Percentiles rank a stretch among this genome's conserved stretches.
These are phyloP conservation scores for Coemansia sp. DNA, from an alignment of 192 early-diverging fungal species.

Conservation along the genomic window DNA sequence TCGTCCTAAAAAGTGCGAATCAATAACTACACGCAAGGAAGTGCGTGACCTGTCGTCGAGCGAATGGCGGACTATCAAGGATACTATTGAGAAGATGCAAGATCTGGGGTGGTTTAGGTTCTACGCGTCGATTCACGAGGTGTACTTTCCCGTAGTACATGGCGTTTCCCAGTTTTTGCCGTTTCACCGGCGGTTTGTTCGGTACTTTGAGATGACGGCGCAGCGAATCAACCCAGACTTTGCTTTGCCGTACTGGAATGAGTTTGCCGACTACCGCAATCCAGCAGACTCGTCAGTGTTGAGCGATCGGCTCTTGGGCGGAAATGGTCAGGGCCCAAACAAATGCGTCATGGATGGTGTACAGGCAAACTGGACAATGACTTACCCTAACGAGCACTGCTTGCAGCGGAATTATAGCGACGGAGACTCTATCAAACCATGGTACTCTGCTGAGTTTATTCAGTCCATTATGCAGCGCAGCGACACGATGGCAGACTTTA, in stretches of 20 bases:
- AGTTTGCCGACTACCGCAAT: constrained; percentile 25
- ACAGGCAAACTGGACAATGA: constrained; percentile 24
- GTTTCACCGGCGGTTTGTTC: constrained; percentile 52
- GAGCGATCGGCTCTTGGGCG: constrained; percentile 16
- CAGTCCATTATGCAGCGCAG: constrained; percentile 31
- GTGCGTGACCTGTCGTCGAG: constrained; percentile 14
- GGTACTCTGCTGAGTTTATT: constrained; percentile 32
- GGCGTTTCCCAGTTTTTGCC: constrained; percentile 47
- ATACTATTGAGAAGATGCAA: constrained; percentile 22
- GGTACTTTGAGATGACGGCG: constrained; percentile 43
- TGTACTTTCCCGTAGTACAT: constrained; percentile 30
- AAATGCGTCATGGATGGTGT: constrained; percentile 25
- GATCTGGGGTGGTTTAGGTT: constrained; percentile 24
- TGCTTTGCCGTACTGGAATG: constrained; percentile 45
- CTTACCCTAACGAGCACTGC: constrained; percentile 27
- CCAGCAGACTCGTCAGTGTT: constrained; percentile 27
- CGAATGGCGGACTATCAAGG: constrained; percentile 29
- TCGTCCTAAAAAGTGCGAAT: neutral
- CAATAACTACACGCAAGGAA: neutral
- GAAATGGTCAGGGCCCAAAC: constrained; percentile 28
- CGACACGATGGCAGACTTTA: constrained; percentile 18
- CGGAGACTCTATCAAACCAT: constrained; percentile 28
- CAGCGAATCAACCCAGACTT: constrained; percentile 27
- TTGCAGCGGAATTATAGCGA: constrained; percentile 21
- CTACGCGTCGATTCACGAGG: constrained; percentile 26